Conservation (phyloP, 208 protist species). For the Jaenimonas drosophilae region DNA sequence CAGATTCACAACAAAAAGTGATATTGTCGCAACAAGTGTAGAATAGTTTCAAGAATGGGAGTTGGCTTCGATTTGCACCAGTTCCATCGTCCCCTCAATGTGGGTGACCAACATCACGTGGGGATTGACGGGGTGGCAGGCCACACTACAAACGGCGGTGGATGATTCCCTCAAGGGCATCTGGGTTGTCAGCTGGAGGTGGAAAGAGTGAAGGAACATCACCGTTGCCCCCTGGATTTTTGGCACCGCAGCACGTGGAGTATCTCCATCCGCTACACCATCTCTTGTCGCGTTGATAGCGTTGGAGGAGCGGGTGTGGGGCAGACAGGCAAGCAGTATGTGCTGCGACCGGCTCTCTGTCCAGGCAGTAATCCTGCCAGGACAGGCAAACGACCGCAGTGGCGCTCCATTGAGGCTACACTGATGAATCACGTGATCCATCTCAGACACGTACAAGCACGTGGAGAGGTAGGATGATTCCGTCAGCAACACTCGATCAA, state of each 20-base stretch:
- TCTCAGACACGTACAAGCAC: slow-evolving; percentile 55
- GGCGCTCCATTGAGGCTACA: slow-evolving; percentile 67
- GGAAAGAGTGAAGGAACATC: slow-evolving; percentile 32
- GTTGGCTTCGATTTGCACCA: too few relatives aligned
- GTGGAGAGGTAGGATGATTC: slow-evolving; percentile 73
- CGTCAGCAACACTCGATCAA: slow-evolving; percentile 78
- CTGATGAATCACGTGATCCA: slow-evolving; percentile 74
- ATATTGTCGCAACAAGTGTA: too few relatives aligned
- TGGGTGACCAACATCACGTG: slow-evolving; percentile 62
- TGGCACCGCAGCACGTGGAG: too few relatives aligned
- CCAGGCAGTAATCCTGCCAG: slow-evolving; percentile 65
- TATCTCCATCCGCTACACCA: too few relatives aligned
- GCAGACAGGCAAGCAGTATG: slow-evolving; percentile 41
- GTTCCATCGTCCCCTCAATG: slow-evolving; percentile 13
- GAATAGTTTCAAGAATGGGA: too few relatives aligned
- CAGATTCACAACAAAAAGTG: too few relatives aligned
- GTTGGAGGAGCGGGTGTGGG: neutral
- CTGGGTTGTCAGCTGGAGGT: slow-evolving; percentile 9
- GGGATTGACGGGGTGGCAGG: slow-evolving; percentile 44
- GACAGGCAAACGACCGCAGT: slow-evolving; percentile 45
- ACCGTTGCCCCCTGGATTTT: too few relatives aligned
- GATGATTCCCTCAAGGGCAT: slow-evolving; percentile 8
- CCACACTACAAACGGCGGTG: slow-evolving; percentile 22
- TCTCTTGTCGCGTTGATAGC: too few relatives aligned
- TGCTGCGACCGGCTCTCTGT: slow-evolving; percentile 48